phyloP scores from a whole-genome alignment of 768 basidiomycete species.

The Leccinum rimulosum region DNA sequence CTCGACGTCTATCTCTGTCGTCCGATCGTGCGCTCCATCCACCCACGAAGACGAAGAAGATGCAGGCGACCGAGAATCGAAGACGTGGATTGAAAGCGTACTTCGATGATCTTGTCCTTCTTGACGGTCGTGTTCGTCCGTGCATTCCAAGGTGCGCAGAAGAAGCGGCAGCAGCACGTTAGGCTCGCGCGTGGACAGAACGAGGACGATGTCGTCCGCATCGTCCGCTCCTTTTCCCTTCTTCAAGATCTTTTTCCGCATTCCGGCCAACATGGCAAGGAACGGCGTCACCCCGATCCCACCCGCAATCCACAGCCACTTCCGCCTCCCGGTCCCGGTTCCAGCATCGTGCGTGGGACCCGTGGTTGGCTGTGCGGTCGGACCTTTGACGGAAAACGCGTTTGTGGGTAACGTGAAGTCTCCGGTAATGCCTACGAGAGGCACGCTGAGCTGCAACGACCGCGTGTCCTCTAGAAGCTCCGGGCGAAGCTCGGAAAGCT shows the following conservation, averaged over 20 bases:
- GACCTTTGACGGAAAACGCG: neutral
- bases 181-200: slow-evolving; percentile 55
- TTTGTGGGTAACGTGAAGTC: slow-evolving; percentile 41
- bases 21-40: slow-evolving; percentile 9
- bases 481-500: slow-evolving; percentile 38
- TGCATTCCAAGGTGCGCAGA: slow-evolving; percentile 3
- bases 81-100: slow-evolving; percentile 39
- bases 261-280: slow-evolving; percentile 48
- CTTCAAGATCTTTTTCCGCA: neutral
- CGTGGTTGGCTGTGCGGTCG: neutral
- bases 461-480: slow-evolving; percentile 41
- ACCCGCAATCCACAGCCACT: slow-evolving; percentile 55
- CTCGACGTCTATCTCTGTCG: slow-evolving; percentile 10
- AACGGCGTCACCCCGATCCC: slow-evolving; percentile 70
- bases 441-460: slow-evolving; percentile 39
- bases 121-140: neutral
- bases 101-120: neutral
- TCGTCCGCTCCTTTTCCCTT: neutral
- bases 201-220: slow-evolving; percentile 40
- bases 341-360: neutral
- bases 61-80: slow-evolving; percentile 20
- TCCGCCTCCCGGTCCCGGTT: slow-evolving; percentile 4
- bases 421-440: slow-evolving; percentile 52
- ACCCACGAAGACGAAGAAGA: neutral
- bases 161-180: slow-evolving; percentile 45